Base-by-base conservation (phyloP, 495 filamentous ascomycete species). In the Aspergillus kassunensis region DNA sequence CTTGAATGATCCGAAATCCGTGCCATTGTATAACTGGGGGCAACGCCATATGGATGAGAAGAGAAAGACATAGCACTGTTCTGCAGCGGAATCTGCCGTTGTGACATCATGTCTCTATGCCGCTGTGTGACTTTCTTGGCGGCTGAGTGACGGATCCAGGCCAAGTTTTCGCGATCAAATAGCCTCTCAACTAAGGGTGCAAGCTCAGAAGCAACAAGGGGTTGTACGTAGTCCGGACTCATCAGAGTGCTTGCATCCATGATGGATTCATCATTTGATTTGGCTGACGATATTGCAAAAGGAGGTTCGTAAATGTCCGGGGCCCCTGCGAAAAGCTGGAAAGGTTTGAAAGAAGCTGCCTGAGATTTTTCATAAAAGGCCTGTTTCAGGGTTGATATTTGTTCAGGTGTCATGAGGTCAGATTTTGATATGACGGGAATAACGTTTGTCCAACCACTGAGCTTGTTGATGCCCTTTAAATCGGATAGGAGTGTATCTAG, bases 221-320 rank as follows among this genome's bases (percentile, higher is more conserved):
- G 95, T 50, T 90, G 87, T 15, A 96, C 75, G 65, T 99, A 99
- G 58, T 92, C 88, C 3, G 95, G 84, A 40, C 83, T 90, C 93
- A 99, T 99, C 12, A 99, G 76, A 0, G 93, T 80, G 60, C 89
- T 95, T 23, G 93, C 93, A 61, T 99, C 93, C 90, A 99, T 96
- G 39, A 78, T 86, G 19, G 96, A 91, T 44, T 85, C 72, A 65
- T 99, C 91, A 43, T 81, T 81, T 10, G 80, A 82, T 31, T 83
- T 77, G 11, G 80, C 81, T 16, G 89, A 95, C 19, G 95, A 97
- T 34, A 96, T 80, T 7, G 90, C 84, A 65, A 87, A 96, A 7
- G 90, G 84, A 8, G 71, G 57, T 30, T 66, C 63, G 16, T 62
- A 55, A 15, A 51, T 24, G 5, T 61, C 70, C 13, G 67, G 56